Conservation (phyloP, 2,329 filamentous ascomycete species). For the Fusarium paranaense region DNA sequence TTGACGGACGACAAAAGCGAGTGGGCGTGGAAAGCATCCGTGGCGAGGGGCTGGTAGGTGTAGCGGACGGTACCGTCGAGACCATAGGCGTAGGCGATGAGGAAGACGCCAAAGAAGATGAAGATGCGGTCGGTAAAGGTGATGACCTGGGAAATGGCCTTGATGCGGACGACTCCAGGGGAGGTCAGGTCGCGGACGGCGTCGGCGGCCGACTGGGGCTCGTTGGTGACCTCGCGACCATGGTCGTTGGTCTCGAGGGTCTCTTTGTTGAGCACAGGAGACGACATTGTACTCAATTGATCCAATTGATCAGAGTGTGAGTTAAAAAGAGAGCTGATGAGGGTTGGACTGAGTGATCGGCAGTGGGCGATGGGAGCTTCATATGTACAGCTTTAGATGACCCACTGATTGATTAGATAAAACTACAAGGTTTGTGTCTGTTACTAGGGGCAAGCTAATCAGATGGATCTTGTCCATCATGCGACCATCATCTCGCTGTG, state of each 20-base stretch:
- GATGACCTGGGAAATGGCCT: slow-evolving; percentile 65
- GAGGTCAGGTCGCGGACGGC: slow-evolving; percentile 51
- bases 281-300: slow-evolving; percentile 16
- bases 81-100: slow-evolving; percentile 73
- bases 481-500: slow-evolving; percentile 5
- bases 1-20: slow-evolving; percentile 69
- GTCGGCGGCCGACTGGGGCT: slow-evolving; percentile 33
- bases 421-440: slow-evolving; percentile 4
- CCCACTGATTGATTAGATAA: slow-evolving; percentile 36
- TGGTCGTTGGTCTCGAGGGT: slow-evolving; percentile 10
- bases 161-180: slow-evolving; percentile 69
- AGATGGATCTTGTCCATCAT: slow-evolving; percentile 5
- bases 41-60: slow-evolving; percentile 68
- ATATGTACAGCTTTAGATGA: background rate
- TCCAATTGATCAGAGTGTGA: background rate
- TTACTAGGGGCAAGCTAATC: background rate
- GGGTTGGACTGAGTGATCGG: background rate
- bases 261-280: slow-evolving; percentile 25
- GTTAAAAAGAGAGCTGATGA: background rate
- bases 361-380: background rate
- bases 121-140: slow-evolving; percentile 63
- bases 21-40: slow-evolving; percentile 61
- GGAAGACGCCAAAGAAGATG: slow-evolving; percentile 71
- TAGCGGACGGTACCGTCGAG: slow-evolving; percentile 69
- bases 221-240: slow-evolving; percentile 3